Evolutionary conservation across 2,329 filamentous ascomycete species (phyloP), one percentile per base, ranked within the genome.

Genomic region (Neofusicoccum laricinum): DNA sequence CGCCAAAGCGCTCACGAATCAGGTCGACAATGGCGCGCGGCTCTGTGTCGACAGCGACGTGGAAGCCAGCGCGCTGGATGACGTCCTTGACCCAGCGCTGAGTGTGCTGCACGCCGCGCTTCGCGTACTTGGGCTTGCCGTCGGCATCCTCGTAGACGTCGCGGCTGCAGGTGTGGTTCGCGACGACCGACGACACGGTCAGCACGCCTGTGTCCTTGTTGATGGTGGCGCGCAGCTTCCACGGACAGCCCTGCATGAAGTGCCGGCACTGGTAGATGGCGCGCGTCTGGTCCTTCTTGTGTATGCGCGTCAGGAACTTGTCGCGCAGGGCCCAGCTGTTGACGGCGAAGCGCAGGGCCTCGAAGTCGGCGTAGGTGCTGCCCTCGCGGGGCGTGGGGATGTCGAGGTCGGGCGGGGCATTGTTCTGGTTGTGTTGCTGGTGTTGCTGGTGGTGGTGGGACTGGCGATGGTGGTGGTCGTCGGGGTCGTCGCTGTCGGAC

Each of bases 71-170:
- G 32, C 66, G 41, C 12, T 40, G 34, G 38, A 67, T 55, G 34
- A 65, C 53, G 45, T 67, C 66, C 41, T 59, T 55, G 32, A 67
- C 66, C 66, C 66, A 67, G 36, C 66, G 65, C 46, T 67, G 66
- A 12, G 66, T 66, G 65, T 62, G 64, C 48, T 67, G 66, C 7
- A 66, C 66, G 30, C 65, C 66, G 46, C 66, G 65, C 58, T 66
- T 66, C 25, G 61, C 62, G 57, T 66, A 66, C 32, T 66, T 67
- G 34, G 62, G 62, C 45, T 64, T 64, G 34, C 62, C 62, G 50
- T 67, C 64, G 43, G 66, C 64, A 50, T 66, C 62, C 32, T 64
- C 61, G 46, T 64, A 64, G 32, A 63, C 32, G 34, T 63, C 61
- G 21, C 59, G 64, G 5, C 32, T 62, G 49, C 66, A 67, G 4